Percentiles rank a stretch among this genome's conserved stretches.
These are phyloP conservation scores for Ogataea trehalophila DNA, from an alignment of 805 yeast genomes.

Conservation along the genomic window DNA sequence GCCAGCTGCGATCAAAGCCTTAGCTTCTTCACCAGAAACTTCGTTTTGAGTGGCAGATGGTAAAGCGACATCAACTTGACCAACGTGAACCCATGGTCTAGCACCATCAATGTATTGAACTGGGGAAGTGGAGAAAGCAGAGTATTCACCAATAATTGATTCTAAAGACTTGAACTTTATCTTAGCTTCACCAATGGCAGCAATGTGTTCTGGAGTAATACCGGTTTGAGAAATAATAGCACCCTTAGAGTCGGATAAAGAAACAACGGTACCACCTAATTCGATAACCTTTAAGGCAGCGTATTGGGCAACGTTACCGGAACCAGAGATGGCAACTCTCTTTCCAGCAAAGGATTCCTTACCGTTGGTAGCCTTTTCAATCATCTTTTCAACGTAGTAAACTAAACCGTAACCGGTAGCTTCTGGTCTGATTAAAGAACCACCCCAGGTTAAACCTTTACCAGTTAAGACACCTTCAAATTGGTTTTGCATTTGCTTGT, in stretches of 20 bases:
- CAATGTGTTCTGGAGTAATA: conserved; percentile 77
- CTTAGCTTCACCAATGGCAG: conserved; percentile 72
- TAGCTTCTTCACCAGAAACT: conserved; percentile 95
- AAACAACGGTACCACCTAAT: conserved; percentile 92
- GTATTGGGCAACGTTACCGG: conserved; percentile 98
- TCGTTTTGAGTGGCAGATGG: conserved; percentile 99
- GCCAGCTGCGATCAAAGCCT: conserved; percentile 89
- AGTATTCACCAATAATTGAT: conserved; percentile 54
- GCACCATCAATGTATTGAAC: conserved; percentile 87
- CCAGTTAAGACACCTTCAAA: conserved; percentile 98
- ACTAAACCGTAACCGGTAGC: conserved; percentile 98
- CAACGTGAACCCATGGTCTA: conserved; percentile 94
- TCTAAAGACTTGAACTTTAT: conserved; percentile 71
- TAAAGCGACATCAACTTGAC: conserved; percentile 89
- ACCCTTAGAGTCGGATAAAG: conserved; percentile 95
- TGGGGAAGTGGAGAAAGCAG: conserved; percentile 51
- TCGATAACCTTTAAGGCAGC: conserved; percentile 97
- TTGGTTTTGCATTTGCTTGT: conserved; percentile 83
- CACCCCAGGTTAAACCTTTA: conserved; percentile 98
- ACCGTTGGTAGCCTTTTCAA: conserved; percentile 86
- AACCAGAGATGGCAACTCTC: conserved; percentile 94
- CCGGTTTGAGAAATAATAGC: conserved; percentile 73
- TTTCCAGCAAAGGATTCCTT: conserved; percentile 88
- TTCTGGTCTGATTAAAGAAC: conserved; percentile 97
- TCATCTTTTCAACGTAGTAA: conserved; percentile 96